Evolutionary conservation across 192 early-diverging fungal genomes (phyloP).

Genomic region (Mortierella claussenii): DNA sequence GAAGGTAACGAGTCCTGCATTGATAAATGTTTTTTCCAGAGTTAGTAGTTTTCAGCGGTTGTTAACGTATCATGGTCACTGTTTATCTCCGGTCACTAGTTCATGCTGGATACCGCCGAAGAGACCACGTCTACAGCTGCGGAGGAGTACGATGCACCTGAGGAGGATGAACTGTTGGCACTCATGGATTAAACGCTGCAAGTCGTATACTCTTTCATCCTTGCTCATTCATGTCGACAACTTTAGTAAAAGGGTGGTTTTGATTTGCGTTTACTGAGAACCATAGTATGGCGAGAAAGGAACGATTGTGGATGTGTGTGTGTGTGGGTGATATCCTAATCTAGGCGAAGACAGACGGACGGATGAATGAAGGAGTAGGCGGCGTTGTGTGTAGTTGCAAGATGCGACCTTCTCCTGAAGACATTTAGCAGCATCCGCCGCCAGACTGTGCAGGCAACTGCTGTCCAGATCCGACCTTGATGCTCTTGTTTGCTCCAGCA

Average conservation of each 20-base stretch:
- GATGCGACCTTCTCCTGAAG: neutral
- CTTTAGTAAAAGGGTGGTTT: no score
- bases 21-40: no score
- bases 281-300: no score
- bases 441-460: slow-evolving; percentile 58
- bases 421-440: slow-evolving; percentile 65
- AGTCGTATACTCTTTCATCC: no score
- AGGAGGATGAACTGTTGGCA: slow-evolving; percentile 41
- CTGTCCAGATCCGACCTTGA: slow-evolving; percentile 64
- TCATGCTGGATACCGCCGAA: slow-evolving; percentile 7
- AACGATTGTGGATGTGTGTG: no score
- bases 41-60: no score
- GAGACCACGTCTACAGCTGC: neutral
- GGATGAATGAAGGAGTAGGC: neutral
- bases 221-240: no score
- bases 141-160: slow-evolving; percentile 16
- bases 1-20: slow-evolving; percentile 53
- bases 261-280: no score
- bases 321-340: no score
- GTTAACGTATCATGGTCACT: neutral
- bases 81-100: no score
- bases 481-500: slow-evolving; percentile 57
- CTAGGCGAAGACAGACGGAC: no score
- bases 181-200: slow-evolving; percentile 49
- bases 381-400: neutral